These are phyloP conservation scores for Nectriaceae sp. DNA, from an alignment of 2,329 filamentous ascomycete genomes.

Conservation along the genomic window DNA sequence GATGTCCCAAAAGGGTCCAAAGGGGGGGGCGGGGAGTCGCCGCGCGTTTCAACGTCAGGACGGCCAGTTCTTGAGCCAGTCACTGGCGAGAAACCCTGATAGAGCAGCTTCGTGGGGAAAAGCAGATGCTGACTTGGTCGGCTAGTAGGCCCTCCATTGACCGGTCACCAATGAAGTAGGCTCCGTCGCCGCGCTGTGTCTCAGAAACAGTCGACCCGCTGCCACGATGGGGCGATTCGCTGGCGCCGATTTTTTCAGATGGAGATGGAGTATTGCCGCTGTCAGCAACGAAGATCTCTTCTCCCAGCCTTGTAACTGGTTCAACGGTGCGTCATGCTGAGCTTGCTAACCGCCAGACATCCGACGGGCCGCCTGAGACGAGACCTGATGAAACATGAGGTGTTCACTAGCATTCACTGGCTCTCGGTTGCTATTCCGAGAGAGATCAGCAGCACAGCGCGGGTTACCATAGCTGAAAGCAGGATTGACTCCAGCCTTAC, in stretches of 20 bases:
- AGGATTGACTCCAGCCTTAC: no score
- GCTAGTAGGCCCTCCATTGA: no score
- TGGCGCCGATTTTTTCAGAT: background rate
- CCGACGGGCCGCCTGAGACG: background rate
- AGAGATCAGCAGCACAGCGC: background rate
- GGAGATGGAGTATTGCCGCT: background rate
- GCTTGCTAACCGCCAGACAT: background rate
- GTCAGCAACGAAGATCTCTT: background rate
- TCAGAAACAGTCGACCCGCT: background rate
- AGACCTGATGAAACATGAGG: background rate
- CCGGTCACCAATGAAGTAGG: no score
- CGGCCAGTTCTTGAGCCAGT: constrained; percentile 29
- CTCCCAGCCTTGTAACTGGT: background rate
- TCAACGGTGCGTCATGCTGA: background rate
- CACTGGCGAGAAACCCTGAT: no score
- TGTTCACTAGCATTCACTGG: background rate
- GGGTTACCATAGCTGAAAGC: no score
- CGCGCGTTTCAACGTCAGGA: constrained; percentile 31
- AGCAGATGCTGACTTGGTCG: no score
- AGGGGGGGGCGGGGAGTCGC: constrained; percentile 13
- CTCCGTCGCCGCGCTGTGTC: no score
- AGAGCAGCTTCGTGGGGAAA: no score
- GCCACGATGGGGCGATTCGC: background rate
- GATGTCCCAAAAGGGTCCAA: constrained; percentile 2
- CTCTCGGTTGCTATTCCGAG: background rate